These are phyloP conservation scores for Mycosarcoma mackinlayi DNA, from an alignment of 1,284 basidiomycete genomes.

Conservation along the genomic window DNA sequence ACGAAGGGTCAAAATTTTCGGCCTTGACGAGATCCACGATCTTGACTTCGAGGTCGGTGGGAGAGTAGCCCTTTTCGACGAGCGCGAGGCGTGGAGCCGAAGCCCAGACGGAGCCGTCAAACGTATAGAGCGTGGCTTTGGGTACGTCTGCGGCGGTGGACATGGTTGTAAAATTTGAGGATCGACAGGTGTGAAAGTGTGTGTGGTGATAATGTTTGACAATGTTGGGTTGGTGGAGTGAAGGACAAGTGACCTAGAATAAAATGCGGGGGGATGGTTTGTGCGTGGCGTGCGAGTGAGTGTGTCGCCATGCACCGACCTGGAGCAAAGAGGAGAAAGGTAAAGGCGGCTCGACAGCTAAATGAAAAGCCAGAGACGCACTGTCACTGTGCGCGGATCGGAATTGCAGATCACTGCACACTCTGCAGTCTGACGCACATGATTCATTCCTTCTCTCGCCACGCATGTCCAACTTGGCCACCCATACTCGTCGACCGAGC, in stretches of 20 bases:
- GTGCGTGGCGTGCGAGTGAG: neutral
- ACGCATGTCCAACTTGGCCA: neutral
- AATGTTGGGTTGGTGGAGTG: neutral
- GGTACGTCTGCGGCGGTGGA: slow-evolving; percentile 18
- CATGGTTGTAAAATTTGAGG: slow-evolving; percentile 17
- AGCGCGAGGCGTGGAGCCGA: slow-evolving; percentile 47
- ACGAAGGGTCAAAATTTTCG: slow-evolving; percentile 76
- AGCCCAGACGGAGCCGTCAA: slow-evolving; percentile 55
- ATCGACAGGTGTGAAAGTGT: neutral
- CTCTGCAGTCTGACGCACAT: neutral
- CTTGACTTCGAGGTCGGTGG: slow-evolving; percentile 58
- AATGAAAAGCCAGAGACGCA: too few relatives aligned
- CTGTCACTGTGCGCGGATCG: too few relatives aligned
- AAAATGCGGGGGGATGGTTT: slow-evolving; percentile 6
- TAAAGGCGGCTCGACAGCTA: too few relatives aligned
- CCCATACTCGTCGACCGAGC: neutral
- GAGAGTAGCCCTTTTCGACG: slow-evolving; percentile 53
- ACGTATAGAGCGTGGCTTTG: slow-evolving; percentile 59
- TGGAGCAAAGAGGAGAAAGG: too few relatives aligned
- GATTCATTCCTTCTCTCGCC: neutral
- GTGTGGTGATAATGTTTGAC: neutral
- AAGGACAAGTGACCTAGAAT: too few relatives aligned
- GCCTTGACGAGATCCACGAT: slow-evolving; percentile 65
- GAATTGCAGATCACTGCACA: neutral
- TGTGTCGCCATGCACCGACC: too few relatives aligned